Evolutionary conservation across 306 rosid genomes (phyloP).

Genomic region (Calophaca sinica): DNA sequence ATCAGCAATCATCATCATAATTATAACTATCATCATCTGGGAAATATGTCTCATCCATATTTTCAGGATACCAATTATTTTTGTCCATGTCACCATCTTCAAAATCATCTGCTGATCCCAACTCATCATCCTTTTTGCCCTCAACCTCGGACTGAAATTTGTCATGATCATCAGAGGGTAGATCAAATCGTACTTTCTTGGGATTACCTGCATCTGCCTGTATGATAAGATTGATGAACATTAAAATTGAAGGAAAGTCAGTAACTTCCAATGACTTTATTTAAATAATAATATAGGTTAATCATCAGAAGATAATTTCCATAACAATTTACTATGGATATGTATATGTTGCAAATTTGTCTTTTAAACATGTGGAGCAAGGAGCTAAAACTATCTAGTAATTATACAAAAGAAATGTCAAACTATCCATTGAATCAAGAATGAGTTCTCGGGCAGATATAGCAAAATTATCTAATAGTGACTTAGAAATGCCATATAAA

Average conservation of each 20-base stretch:
- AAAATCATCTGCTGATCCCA: conserved; percentile 28
- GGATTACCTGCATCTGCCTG: conserved; percentile 39
- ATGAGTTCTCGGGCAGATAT: too few relatives aligned
- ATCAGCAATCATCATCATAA: conserved; percentile 42
- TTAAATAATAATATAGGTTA: background rate
- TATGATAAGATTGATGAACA: background rate
- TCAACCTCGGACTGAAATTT: conserved; percentile 5
- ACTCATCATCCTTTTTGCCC: conserved; percentile 28
- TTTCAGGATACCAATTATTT: conserved; percentile 21
- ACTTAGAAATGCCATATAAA: background rate
- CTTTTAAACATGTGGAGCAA: too few relatives aligned
- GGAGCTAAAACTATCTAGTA: too few relatives aligned
- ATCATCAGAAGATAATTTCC: conserved; percentile 12
- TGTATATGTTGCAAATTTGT: too few relatives aligned
- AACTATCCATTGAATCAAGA: too few relatives aligned
- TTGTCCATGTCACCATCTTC: conserved; percentile 39
- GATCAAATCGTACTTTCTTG: conserved; percentile 48
- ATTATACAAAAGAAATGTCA: too few relatives aligned
- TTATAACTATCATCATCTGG: conserved; percentile 34
- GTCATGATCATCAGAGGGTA: conserved; percentile 27
- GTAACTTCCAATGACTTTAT: background rate
- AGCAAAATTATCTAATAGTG: background rate
- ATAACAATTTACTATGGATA: background rate
- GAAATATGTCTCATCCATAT: conserved; percentile 35
- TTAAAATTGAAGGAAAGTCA: background rate